Evolutionary conservation across 1,284 basidiomycete genomes (phyloP).

Genomic region (Marasmius fiardii): DNA sequence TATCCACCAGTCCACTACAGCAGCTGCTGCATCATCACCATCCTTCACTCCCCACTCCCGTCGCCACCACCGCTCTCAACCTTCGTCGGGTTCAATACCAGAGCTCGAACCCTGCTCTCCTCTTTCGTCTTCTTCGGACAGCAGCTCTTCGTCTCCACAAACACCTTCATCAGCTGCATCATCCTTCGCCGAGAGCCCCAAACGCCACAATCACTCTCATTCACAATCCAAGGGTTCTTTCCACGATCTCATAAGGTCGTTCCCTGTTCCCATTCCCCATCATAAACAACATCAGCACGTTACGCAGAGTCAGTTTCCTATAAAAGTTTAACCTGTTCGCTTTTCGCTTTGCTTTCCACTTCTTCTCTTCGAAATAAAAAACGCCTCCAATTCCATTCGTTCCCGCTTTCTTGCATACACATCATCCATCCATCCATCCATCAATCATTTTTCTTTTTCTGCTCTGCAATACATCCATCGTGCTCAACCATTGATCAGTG

Average conservation of each 20-base stretch:
- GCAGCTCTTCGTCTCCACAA: constrained; percentile 10
- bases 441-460: background rate
- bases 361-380: background rate
- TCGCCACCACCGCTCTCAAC: background rate
- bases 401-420: background rate
- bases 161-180: constrained; percentile 8
- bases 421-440: background rate
- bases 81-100: constrained; percentile 1
- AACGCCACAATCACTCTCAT: background rate
- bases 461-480: no score
- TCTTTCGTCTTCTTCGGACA: constrained; percentile 1
- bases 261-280: background rate
- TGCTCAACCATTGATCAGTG: no score
- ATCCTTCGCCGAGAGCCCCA: background rate
- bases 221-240: background rate
- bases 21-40: background rate
- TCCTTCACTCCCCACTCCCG: background rate
- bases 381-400: background rate
- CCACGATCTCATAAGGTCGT: constrained; percentile 1
- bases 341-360: background rate
- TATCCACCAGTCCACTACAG: background rate
- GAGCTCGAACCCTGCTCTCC: constrained; percentile 12
- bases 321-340: background rate
- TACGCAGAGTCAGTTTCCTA: background rate
- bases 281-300: background rate